These are phyloP conservation scores for Albifimbria verrucaria DNA, from an alignment of 2,329 filamentous ascomycete species.

Conservation along the genomic window DNA sequence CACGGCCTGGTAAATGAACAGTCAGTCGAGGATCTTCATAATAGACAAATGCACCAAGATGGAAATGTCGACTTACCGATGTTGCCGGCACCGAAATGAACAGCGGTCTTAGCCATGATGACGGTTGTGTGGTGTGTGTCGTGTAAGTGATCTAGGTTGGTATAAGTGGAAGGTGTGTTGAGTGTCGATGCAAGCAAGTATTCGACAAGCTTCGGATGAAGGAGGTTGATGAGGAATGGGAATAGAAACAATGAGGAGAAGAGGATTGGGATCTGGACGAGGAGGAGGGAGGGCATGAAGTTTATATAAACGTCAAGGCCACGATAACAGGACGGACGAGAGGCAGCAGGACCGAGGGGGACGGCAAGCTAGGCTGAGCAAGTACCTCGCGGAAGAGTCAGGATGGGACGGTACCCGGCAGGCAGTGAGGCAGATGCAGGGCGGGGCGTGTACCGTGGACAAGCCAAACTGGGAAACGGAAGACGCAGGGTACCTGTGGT, in stretches of 20 bases:
- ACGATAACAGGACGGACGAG: neutral
- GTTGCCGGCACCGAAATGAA: constrained; percentile 85
- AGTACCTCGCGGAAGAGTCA: too few species aligned
- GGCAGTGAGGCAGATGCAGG: neutral
- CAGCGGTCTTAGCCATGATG: constrained; percentile 62
- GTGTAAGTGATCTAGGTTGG: constrained; percentile 13
- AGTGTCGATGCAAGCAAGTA: constrained; percentile 5
- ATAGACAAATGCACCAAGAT: too few species aligned
- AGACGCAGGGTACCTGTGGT: neutral
- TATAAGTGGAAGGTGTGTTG: constrained; percentile 11
- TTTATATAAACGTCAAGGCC: constrained; percentile 4
- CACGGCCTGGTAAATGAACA: constrained; percentile 48
- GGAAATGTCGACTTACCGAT: constrained; percentile 52
- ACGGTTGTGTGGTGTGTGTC: constrained; percentile 8
- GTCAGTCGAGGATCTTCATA: constrained; percentile 8
- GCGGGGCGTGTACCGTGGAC: neutral
- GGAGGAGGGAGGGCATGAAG: neutral
- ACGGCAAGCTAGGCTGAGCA: too few species aligned
- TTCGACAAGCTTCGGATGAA: constrained; percentile 3
- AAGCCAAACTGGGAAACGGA: neutral
- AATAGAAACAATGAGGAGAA: neutral
- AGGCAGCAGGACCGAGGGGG: neutral
- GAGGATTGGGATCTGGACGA: neutral
- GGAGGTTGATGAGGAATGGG: constrained; percentile 9
- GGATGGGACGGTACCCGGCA: neutral